A percentile compares a stretch with the other conserved stretches of the same genome.
These are phyloP conservation scores for Backusella sp. DNA, from an alignment of 192 early-diverging fungal genomes.

Conservation along the genomic window DNA sequence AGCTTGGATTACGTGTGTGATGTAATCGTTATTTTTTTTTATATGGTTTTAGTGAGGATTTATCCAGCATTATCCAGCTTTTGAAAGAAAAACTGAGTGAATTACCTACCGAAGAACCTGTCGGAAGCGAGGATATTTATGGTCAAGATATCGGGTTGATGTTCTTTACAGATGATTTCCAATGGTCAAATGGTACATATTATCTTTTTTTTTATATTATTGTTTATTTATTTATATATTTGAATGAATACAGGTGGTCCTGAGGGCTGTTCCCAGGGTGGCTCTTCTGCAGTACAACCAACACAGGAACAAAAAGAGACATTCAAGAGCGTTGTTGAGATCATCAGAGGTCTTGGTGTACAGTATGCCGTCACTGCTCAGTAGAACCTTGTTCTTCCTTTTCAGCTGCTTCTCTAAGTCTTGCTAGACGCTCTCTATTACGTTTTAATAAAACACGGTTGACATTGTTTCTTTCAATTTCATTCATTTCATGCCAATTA, in stretches of 20 bases:
- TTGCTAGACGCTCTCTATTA: slow-evolving; percentile 37
- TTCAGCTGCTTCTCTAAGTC: slow-evolving; percentile 19
- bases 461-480: slow-evolving; percentile 52
- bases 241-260: slow-evolving; percentile 29
- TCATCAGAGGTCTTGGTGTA: slow-evolving; percentile 14
- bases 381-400: slow-evolving; percentile 4
- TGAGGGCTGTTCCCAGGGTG: slow-evolving; percentile 24
- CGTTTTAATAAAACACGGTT: slow-evolving; percentile 48
- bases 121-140: slow-evolving; percentile 40
- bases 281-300: slow-evolving; percentile 23
- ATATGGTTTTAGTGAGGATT: slow-evolving; percentile 21
- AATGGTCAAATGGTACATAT: slow-evolving; percentile 35
- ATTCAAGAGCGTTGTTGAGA: slow-evolving; percentile 26
- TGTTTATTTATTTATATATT: slow-evolving; percentile 5
- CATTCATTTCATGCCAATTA: slow-evolving; percentile 53
- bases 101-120: slow-evolving; percentile 31
- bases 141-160: slow-evolving; percentile 30
- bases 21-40: background rate
- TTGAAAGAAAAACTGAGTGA: slow-evolving; percentile 7
- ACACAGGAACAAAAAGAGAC: slow-evolving; percentile 31
- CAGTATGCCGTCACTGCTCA: slow-evolving; percentile 23
- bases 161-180: slow-evolving; percentile 33
- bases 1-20: background rate
- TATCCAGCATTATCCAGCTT: slow-evolving; percentile 6
- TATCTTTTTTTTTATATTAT: background rate